Conservation (phyloP, 371 early-diverging fungal genomes). For the Basidiobolus meristosporus region DNA sequence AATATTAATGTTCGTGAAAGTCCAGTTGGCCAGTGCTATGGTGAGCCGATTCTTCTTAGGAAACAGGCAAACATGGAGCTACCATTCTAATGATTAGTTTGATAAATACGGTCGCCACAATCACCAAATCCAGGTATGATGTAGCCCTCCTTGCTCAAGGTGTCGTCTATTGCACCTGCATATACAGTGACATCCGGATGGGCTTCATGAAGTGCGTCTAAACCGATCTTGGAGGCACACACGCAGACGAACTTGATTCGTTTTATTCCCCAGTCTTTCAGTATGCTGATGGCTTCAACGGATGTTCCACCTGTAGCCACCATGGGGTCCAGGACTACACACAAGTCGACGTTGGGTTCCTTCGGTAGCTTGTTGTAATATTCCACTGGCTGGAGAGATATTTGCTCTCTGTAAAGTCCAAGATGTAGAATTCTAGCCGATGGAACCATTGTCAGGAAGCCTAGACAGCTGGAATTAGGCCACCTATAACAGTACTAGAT, state of each 20-base stretch:
- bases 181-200: constrained; percentile 61
- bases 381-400: constrained; percentile 73
- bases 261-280: constrained; percentile 64
- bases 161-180: constrained; percentile 49
- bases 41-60: too few relatives aligned
- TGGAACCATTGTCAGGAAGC: constrained; percentile 45
- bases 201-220: constrained; percentile 26
- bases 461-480: constrained; percentile 9
- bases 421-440: constrained; percentile 57
- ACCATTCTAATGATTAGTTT: constrained; percentile 11
- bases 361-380: constrained; percentile 81
- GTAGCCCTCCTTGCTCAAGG: constrained; percentile 36
- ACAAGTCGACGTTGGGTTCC: constrained; percentile 38
- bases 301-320: constrained; percentile 77
- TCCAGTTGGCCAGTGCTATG: too few relatives aligned
- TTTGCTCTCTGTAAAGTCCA: constrained; percentile 70
- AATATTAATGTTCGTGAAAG: too few relatives aligned
- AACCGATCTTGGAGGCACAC: constrained; percentile 35
- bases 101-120: constrained; percentile 53
- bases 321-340: constrained; percentile 67
- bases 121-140: constrained; percentile 61
- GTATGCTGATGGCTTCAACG: constrained; percentile 53
- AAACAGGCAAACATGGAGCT: too few relatives aligned
- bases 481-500: not conserved
- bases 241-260: constrained; percentile 49